Base-by-base conservation (phyloP, 2,329 filamentous ascomycete species). In the Penicillium sclerotigenum region DNA sequence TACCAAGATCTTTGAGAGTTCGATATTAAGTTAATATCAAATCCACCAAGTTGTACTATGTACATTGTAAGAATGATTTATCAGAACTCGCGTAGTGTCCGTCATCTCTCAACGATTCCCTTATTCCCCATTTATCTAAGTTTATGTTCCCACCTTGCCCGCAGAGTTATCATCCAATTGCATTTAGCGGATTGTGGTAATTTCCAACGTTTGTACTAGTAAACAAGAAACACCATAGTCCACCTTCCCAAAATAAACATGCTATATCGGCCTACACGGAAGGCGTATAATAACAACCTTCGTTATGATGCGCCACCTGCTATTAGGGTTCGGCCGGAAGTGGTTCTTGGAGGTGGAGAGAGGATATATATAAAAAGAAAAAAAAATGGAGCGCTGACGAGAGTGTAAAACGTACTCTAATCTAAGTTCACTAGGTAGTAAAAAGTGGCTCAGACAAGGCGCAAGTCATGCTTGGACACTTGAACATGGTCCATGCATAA, bases 361-460 rank as follows among this genome's bases (percentile, higher is more conserved):
- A 9, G 9, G 1, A 9, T 41, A 26, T 24, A 8, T 7, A 24
- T 13, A n/a, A n/a, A 31, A 47, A 36, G 10, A 8, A 16, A 24
- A n/a, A n/a, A n/a, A 31, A 47, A 36, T 14, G 38, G 41, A 51
- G 26, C 20, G 29, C 37, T 50, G 36, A 49, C 48, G 26, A 46
- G 20, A 41, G 28, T 20, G 20, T 31, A 38, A 29, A 14, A 9
- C 16, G 22, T 38, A 16, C 43, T 22, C 28, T 22, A 29, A 20
- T 38, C 28, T 45, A 45, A 45, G 29, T 48, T 37, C 29, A 34
- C 43, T 45, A 28, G 42, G 14, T 9, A 4, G 20, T 33, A 3
- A n/a, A n/a, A n/a, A n/a, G 48, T 52, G 48, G 48, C 48, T 43
- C 33, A 43, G 38, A 34, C 47, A 33, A 46, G 42, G 28, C 43